These are phyloP conservation scores for Cryptococcus sp. DNA, from an alignment of 1,284 basidiomycete species.

Conservation along the genomic window DNA sequence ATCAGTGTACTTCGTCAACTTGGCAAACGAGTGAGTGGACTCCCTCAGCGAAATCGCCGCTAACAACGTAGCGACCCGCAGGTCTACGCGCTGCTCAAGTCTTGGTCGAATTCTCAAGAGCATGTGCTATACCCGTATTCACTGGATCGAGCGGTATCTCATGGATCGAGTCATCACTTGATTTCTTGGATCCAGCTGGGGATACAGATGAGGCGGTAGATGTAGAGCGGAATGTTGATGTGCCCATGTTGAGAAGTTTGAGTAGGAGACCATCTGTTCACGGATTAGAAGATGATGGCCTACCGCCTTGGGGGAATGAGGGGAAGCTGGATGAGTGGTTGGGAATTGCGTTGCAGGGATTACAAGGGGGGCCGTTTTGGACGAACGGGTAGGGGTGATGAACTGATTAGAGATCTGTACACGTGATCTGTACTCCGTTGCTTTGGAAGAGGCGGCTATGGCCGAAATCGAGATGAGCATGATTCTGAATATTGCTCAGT, in stretches of 20 bases:
- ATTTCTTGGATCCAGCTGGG: neutral
- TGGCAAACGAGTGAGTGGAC: conserved; percentile 10
- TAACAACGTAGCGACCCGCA: conserved; percentile 16
- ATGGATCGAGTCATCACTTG: neutral
- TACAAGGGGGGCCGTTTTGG: conserved; percentile 4
- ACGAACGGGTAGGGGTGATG: neutral
- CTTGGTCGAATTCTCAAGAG: conserved; percentile 27
- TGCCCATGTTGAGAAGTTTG: conserved; percentile 30
- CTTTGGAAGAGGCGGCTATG: neutral
- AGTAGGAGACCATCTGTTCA: conserved; percentile 12
- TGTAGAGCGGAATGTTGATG: neutral
- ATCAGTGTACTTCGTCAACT: conserved; percentile 27
- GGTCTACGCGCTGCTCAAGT: conserved; percentile 29
- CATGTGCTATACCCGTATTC: conserved; percentile 23
- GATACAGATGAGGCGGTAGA: neutral
- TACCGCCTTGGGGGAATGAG: conserved; percentile 6
- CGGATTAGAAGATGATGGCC: neutral
- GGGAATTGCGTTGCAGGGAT: conserved; percentile 20
- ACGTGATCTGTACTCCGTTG: neutral
- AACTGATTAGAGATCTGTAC: neutral
- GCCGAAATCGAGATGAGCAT: too few species aligned
- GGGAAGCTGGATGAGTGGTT: conserved; percentile 27
- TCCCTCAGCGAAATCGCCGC: too few species aligned
- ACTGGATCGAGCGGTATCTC: neutral
- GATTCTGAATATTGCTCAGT: neutral